Percentiles rank a stretch among this genome's conserved stretches.
These are phyloP conservation scores for Thelephora ganbajun DNA, from an alignment of 768 basidiomycete genomes.

Conservation along the genomic window DNA sequence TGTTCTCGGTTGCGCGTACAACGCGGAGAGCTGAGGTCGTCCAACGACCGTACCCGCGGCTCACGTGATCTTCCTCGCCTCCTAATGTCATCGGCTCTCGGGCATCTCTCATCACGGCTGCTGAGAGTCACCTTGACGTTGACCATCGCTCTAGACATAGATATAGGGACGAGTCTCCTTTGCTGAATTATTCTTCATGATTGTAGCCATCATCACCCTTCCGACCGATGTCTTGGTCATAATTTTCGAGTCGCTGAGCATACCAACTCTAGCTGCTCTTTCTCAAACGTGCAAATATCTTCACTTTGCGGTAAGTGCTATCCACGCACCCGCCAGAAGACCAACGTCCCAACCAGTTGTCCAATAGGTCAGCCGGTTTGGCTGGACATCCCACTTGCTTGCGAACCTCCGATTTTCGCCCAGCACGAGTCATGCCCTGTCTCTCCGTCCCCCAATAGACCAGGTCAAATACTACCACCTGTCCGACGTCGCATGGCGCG, in stretches of 20 bases:
- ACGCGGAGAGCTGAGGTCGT: too few relatives aligned
- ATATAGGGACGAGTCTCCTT: too few relatives aligned
- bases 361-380: conserved; percentile 42
- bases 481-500: conserved; percentile 40
- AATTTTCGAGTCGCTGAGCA: conserved; percentile 30
- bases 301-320: conserved; percentile 27
- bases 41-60: too few relatives aligned
- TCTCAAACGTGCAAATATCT: conserved; percentile 24
- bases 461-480: conserved; percentile 37
- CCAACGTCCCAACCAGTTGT: not conserved
- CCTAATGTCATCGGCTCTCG: too few relatives aligned
- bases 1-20: too few relatives aligned
- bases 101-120: too few relatives aligned
- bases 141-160: too few relatives aligned
- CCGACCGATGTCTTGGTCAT: conserved; percentile 45
- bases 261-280: conserved; percentile 27
- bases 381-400: conserved; percentile 42
- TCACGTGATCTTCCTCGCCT: too few relatives aligned
- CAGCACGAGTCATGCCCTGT: conserved; percentile 31
- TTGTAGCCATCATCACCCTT: conserved; percentile 13
- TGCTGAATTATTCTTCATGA: not conserved
- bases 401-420: conserved; percentile 38
- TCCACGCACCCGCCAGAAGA: not conserved
- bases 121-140: too few relatives aligned
- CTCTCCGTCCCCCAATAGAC: conserved; percentile 27